These are phyloP conservation scores for Fusarium goolgardi DNA, from an alignment of 2,329 filamentous ascomycete genomes.

Conservation along the genomic window DNA sequence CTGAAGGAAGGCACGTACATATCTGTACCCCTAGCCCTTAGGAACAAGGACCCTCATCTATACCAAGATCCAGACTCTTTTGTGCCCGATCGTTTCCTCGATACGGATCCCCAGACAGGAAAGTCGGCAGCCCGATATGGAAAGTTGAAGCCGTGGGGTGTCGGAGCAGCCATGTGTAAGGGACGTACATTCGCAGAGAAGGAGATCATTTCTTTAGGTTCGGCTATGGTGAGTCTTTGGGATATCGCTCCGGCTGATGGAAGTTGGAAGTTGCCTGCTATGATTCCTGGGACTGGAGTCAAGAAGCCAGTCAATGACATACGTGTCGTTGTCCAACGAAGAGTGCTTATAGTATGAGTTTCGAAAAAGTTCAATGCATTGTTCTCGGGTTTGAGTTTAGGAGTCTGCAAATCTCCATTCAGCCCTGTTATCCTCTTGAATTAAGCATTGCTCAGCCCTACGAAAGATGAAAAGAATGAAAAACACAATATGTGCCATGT, in stretches of 20 bases:
- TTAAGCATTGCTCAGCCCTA: background rate
- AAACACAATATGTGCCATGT: background rate
- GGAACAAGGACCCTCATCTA: slow-evolving; percentile 29
- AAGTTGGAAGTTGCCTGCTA: slow-evolving; percentile 27
- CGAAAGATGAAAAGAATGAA: background rate
- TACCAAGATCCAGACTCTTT: slow-evolving; percentile 37
- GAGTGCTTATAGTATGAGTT: background rate
- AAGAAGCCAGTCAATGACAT: slow-evolving; percentile 31
- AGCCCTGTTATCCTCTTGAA: background rate
- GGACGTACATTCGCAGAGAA: slow-evolving; percentile 45
- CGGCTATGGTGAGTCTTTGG: slow-evolving; percentile 35
- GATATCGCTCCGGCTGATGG: slow-evolving; percentile 21
- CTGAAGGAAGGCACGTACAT: slow-evolving; percentile 38
- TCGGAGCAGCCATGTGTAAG: slow-evolving; percentile 41
- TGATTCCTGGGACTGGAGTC: slow-evolving; percentile 30
- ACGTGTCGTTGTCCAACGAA: slow-evolving; percentile 37
- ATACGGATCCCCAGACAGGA: slow-evolving; percentile 21
- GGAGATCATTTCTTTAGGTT: slow-evolving; percentile 33
- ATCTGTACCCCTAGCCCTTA: slow-evolving; percentile 29
- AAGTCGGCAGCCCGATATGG: slow-evolving; percentile 34
- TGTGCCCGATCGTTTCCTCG: slow-evolving; percentile 39
- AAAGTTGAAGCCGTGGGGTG: slow-evolving; percentile 41
- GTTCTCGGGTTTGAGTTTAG: too few relatives aligned
- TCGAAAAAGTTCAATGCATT: background rate
- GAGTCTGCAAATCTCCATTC: background rate